phyloP scores from a whole-genome alignment of 164 flowering plant genomes.

The Nelumbo lutea region DNA sequence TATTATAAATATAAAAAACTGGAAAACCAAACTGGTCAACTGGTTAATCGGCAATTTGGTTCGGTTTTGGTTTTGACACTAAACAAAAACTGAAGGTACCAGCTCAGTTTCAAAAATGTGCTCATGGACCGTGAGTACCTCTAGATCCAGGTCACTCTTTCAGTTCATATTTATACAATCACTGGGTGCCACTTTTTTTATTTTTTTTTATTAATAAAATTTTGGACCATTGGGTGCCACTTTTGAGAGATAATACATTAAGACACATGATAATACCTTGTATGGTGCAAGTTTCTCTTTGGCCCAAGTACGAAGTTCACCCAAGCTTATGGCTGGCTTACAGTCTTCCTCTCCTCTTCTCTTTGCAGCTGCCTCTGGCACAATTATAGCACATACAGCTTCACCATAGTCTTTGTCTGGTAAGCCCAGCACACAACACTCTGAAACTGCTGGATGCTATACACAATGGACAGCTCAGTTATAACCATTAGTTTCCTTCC shows the following conservation, averaged over 20 bases:
- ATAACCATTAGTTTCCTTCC: background rate
- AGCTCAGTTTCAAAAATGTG: too few relatives aligned
- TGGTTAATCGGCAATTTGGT: too few relatives aligned
- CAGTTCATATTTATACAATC: too few relatives aligned
- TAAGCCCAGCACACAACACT: constrained; percentile 92
- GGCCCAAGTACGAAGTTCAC: constrained; percentile 80
- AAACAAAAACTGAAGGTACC: too few relatives aligned
- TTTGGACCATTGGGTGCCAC: background rate
- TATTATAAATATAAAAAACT: too few relatives aligned
- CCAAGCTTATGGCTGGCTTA: constrained; percentile 65
- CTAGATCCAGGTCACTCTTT: too few relatives aligned
- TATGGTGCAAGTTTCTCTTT: constrained; percentile 91
- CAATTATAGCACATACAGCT: constrained; percentile 70
- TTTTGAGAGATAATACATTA: background rate
- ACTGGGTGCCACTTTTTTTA: too few relatives aligned
- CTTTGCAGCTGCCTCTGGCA: constrained; percentile 53
- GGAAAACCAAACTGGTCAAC: too few relatives aligned
- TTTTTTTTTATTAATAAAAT: too few relatives aligned
- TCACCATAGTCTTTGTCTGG: constrained; percentile 88
- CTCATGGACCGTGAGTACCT: too few relatives aligned
- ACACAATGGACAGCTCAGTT: constrained; percentile 5
- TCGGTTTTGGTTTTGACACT: too few relatives aligned
- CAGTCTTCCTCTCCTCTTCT: constrained; percentile 40
- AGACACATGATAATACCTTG: constrained; percentile 48
- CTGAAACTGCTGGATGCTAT: constrained; percentile 78